Evolutionary conservation across 257 asterid species (phyloP).

Genomic region (Penstemon newberryi): DNA sequence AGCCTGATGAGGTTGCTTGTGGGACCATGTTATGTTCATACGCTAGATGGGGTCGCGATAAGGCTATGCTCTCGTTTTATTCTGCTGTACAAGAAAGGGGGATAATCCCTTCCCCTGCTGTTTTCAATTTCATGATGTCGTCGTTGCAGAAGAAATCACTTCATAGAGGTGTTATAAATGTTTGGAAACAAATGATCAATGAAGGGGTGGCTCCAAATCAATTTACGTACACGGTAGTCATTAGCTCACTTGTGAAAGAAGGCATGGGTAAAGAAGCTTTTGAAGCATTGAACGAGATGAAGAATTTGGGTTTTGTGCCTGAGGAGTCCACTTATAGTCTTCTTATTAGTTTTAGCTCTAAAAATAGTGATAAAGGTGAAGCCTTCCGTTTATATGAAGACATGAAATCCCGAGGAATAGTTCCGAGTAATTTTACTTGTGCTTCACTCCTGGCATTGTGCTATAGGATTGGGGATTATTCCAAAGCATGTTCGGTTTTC

Average conservation of each 20-base stretch:
- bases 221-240: conserved; percentile 77
- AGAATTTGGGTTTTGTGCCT: conserved; percentile 65
- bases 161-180: conserved; percentile 54
- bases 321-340: conserved; percentile 95
- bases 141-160: conserved; percentile 82
- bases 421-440: conserved; percentile 90
- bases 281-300: conserved; percentile 68
- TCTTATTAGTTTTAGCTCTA: conserved; percentile 62
- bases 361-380: conserved; percentile 50
- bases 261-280: conserved; percentile 66
- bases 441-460: conserved; percentile 85
- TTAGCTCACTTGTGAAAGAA: conserved; percentile 72
- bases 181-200: conserved; percentile 72
- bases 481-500: conserved; percentile 84
- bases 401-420: conserved; percentile 68
- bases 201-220: conserved; percentile 65
- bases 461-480: conserved; percentile 70
- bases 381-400: conserved; percentile 72
- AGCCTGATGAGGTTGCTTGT: conserved; percentile 95
- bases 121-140: conserved; percentile 90
- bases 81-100: conserved; percentile 86
- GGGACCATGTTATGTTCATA: conserved; percentile 95
- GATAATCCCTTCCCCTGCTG: conserved; percentile 53
- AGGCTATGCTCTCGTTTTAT: conserved; percentile 85
- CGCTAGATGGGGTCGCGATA: conserved; percentile 91